Percentiles rank a stretch among this genome's conserved stretches.
phyloP scores from a whole-genome alignment of 2,329 filamentous ascomycete species.

The Chaetomium sp. region DNA sequence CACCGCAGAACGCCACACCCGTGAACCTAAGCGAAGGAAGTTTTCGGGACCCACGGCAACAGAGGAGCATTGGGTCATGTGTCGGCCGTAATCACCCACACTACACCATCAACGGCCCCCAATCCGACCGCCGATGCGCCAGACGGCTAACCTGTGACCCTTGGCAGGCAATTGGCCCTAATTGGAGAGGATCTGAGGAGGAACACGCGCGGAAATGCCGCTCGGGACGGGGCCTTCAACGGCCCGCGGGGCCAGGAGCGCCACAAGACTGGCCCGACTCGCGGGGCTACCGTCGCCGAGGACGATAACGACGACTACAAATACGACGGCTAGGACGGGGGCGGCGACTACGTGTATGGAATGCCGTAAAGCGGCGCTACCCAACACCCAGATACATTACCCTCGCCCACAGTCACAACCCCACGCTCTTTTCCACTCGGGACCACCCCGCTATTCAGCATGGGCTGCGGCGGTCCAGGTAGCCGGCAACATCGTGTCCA shows the following conservation, averaged over 20 bases:
- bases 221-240: constrained; percentile 47
- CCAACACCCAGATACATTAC: constrained; percentile 30
- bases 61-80: not conserved
- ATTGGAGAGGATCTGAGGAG: constrained; percentile 21
- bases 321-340: too few relatives aligned
- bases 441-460: constrained; percentile 49
- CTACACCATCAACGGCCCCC: constrained; percentile 3
- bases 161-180: constrained; percentile 29
- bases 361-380: constrained; percentile 30
- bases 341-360: constrained; percentile 29
- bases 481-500: constrained; percentile 64
- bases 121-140: constrained; percentile 12
- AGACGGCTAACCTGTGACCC: constrained; percentile 11
- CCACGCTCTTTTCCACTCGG: constrained; percentile 38
- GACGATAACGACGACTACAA: too few relatives aligned
- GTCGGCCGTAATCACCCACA: constrained; percentile 5
- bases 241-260: constrained; percentile 38
- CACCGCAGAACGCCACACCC: not conserved
- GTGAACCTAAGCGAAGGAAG: constrained; percentile 21
- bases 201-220: constrained; percentile 39
- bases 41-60: constrained; percentile 22
- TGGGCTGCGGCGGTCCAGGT: constrained; percentile 70
- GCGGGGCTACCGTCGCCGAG: constrained; percentile 29
- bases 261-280: constrained; percentile 25
- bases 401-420: constrained; percentile 12